Percentiles rank a stretch among this genome's conserved stretches.
phyloP scores from a whole-genome alignment of 768 basidiomycete genomes.

The Kwoniella bestiolae region DNA sequence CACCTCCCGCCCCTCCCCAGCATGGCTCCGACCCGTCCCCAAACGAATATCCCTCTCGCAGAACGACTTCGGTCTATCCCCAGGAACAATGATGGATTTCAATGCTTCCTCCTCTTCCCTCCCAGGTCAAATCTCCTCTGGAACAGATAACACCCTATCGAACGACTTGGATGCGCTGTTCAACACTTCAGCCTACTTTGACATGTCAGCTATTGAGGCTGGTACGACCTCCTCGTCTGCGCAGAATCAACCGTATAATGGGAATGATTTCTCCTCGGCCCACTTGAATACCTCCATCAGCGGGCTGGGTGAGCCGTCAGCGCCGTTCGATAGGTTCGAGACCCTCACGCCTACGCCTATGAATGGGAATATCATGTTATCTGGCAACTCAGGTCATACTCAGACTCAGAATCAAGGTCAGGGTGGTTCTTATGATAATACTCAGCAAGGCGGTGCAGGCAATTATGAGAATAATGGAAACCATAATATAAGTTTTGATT shows the following conservation, averaged over 20 bases:
- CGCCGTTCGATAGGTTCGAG: constrained; percentile 45
- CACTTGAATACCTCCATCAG: neutral
- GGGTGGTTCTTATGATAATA: constrained; percentile 8
- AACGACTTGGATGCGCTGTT: constrained; percentile 53
- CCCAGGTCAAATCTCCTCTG: neutral
- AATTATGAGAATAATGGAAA: constrained; percentile 3
- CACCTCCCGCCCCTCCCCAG: constrained; percentile 63
- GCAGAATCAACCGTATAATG: neutral
- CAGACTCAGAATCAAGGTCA: constrained; percentile 7
- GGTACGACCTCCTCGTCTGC: constrained; percentile 27
- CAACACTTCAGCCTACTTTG: constrained; percentile 57
- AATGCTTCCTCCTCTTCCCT: constrained; percentile 17
- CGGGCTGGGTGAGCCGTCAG: constrained; percentile 40
- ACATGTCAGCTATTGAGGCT: constrained; percentile 47
- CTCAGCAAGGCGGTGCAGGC: neutral
- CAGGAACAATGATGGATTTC: constrained; percentile 31
- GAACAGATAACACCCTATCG: constrained; percentile 2
- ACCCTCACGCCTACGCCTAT: constrained; percentile 37
- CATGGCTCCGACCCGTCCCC: constrained; percentile 87
- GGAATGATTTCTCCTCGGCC: neutral
- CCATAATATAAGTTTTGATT: constrained; percentile 31
- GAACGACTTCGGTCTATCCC: constrained; percentile 4
- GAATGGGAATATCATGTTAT: constrained; percentile 31
- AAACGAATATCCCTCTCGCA: constrained; percentile 60
- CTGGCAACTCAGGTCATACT: neutral